phyloP scores from a whole-genome alignment of 805 yeast genomes.

The Candida germanica region DNA sequence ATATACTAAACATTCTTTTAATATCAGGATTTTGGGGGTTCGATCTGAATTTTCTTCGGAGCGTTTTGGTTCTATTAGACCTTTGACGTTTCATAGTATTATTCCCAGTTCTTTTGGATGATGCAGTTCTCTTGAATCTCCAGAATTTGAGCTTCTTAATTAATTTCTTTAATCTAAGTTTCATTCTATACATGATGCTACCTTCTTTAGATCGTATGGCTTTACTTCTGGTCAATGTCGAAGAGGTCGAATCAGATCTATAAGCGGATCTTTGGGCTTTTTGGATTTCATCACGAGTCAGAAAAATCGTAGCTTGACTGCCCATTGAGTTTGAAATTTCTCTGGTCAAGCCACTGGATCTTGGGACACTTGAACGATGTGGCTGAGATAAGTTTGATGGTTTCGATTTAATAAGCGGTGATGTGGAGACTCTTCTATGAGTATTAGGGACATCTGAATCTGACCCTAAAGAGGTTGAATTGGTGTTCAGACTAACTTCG shows the following conservation, averaged over 20 bases:
- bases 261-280: constrained; percentile 1
- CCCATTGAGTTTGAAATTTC: constrained; percentile 37
- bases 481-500: constrained; percentile 8
- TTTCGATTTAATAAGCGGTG: constrained; percentile 1
- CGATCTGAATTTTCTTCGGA: constrained; percentile 17
- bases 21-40: constrained; percentile 14
- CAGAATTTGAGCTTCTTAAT: constrained; percentile 21
- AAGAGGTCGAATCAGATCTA: constrained; percentile 6
- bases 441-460: constrained; percentile 3
- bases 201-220: constrained; percentile 38
- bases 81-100: constrained; percentile 8
- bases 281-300: constrained; percentile 28
- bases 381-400: constrained; percentile 4
- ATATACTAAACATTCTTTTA: constrained; percentile 15
- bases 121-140: constrained; percentile 20
- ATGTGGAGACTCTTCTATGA: neutral
- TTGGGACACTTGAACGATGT: neutral
- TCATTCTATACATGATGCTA: constrained; percentile 28
- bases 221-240: constrained; percentile 22
- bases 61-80: constrained; percentile 8
- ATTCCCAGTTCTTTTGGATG: constrained; percentile 22
- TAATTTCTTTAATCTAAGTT: constrained; percentile 23
- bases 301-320: constrained; percentile 44
- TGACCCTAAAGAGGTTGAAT: constrained; percentile 10
- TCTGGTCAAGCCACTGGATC: constrained; percentile 3